Evolutionary conservation across 257 asterid species (phyloP), one percentile per base, ranked within the genome.

Genomic region (Leptodermis oblonga): DNA sequence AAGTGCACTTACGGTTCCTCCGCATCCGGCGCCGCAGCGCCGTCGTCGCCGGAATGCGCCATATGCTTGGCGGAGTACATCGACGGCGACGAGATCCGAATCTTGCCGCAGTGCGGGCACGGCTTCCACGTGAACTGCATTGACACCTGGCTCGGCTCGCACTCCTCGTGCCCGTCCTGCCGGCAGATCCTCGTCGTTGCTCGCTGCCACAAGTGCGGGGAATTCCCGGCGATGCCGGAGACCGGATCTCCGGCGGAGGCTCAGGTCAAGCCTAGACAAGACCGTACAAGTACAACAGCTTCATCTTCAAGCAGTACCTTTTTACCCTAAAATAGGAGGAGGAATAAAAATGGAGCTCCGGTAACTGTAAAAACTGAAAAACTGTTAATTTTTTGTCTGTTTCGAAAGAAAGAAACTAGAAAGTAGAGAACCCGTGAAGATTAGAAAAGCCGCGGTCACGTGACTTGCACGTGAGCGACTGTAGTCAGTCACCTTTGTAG

Each of bases 131-230:
- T 58, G 2, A 62, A 23, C 18, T 86, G 92, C 70, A 79, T 86
- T 37, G 89, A 86, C 74, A 78, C 74, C 71, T 86, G 92, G 92
- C 85, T 86, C 20, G 77, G 78, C 17, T 84, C 89, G 6, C 92
- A 86, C 74, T 86, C 92, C 7, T 82, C 92, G 14, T 86, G 89
- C 60, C 92, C 92, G 1, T 84, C 88, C 28, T 86, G 92, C 73
- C 82, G 92, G 23, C 80, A 70, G 72, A 74, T 80, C 56, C 75
- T 82, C 4, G 76, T 58, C 28, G 75, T 58, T 11, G 43, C 80
- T 55, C 62, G 77, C n/a, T 79, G 86, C 76, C 75, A 73, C 52
- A 81, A 79, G 77, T 83, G 91, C 75, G 77, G 81, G 52, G 86
- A 78, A 25, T 61, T 60, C 20, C 78, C 77, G 71, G 70, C 71